phyloP scores from a whole-genome alignment of 129 eudicot species.

The Flaveria linearis region DNA sequence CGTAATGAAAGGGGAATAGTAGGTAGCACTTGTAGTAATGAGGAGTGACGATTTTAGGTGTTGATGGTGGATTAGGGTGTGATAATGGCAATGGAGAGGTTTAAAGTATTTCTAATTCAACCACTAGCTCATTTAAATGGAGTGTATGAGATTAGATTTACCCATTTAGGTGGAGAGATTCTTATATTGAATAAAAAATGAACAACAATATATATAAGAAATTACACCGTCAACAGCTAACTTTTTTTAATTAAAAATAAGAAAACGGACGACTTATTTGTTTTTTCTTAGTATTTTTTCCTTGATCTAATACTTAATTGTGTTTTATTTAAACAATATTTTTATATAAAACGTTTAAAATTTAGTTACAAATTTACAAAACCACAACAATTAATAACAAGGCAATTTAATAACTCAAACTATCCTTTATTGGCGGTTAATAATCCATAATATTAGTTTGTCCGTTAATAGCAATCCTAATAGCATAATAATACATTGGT shows the following conservation, averaged over 20 bases:
- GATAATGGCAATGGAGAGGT: too few species aligned
- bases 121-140: neutral
- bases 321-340: neutral
- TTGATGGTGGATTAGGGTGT: too few species aligned
- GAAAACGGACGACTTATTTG: neutral
- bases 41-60: too few species aligned
- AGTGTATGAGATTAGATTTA: neutral
- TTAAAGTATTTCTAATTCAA: too few species aligned
- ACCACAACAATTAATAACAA: neutral
- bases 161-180: neutral
- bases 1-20: too few species aligned
- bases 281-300: neutral
- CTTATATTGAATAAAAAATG: neutral
- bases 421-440: too few species aligned
- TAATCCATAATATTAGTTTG: too few species aligned
- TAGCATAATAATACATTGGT: too few species aligned
- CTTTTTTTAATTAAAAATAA: neutral
- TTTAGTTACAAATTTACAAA: neutral
- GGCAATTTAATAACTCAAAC: too few species aligned
- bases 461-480: too few species aligned
- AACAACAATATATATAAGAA: neutral
- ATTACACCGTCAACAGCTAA: neutral
- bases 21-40: too few species aligned
- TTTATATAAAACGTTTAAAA: neutral
- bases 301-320: neutral